Conservation (phyloP, 306 rosid species). For the Begonia fuchsioides region DNA sequence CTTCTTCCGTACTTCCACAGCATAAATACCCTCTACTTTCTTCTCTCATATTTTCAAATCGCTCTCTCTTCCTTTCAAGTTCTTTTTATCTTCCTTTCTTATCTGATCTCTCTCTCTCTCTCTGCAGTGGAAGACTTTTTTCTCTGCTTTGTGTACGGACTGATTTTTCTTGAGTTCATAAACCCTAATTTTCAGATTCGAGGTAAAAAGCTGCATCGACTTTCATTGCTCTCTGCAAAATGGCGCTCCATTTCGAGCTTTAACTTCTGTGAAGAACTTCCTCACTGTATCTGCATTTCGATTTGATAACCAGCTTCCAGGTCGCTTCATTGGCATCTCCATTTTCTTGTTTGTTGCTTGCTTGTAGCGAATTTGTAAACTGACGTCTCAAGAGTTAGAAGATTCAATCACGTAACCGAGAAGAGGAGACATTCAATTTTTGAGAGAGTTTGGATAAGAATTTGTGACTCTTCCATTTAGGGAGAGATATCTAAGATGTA, state of each 20-base stretch:
- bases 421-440: too few relatives aligned
- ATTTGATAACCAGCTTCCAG: too few relatives aligned
- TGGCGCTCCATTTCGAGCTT: slow-evolving; percentile 9
- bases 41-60: neutral
- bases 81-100: too few relatives aligned
- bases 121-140: neutral
- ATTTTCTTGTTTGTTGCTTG: too few relatives aligned
- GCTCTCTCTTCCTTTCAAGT: too few relatives aligned
- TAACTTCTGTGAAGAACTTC: neutral
- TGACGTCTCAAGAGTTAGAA: too few relatives aligned
- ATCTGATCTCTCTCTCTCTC: too few relatives aligned
- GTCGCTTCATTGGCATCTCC: too few relatives aligned
- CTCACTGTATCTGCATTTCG: neutral
- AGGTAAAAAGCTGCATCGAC: slow-evolving; percentile 5
- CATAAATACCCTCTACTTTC: too few relatives aligned
- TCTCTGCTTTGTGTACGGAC: slow-evolving; percentile 10
- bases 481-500: slow-evolving; percentile 30
- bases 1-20: too few relatives aligned
- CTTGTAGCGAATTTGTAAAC: too few relatives aligned
- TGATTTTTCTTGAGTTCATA: neutral
- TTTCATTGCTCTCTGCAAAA: neutral
- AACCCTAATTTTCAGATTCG: slow-evolving; percentile 27
- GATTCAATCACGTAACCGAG: too few relatives aligned
- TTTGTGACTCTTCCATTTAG: neutral
- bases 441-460: neutral